These are phyloP conservation scores for Citrus cavaleriei DNA, from an alignment of 345 rosid genomes.

Conservation along the genomic window DNA sequence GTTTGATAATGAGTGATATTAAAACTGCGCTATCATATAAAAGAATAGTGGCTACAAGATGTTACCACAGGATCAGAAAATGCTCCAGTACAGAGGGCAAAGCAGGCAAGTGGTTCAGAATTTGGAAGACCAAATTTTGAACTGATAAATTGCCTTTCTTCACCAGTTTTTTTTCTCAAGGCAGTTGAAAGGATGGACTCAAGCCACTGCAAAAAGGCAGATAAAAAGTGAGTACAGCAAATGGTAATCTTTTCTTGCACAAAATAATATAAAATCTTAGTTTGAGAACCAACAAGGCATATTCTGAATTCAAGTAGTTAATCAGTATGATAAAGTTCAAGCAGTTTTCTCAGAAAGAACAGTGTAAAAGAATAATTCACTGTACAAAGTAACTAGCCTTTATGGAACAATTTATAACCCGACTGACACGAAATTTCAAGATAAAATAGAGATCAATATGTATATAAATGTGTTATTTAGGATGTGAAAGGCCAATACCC, in stretches of 20 bases:
- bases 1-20: neutral
- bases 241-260: neutral
- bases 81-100: constrained; percentile 83
- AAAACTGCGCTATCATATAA: neutral
- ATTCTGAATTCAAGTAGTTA: neutral
- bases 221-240: neutral
- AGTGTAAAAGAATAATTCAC: neutral
- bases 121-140: constrained; percentile 56
- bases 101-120: constrained; percentile 63
- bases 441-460: neutral
- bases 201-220: constrained; percentile 63
- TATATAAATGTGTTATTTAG: neutral
- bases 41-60: neutral
- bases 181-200: constrained; percentile 78
- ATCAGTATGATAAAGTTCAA: neutral
- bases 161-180: constrained; percentile 62
- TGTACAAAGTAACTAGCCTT: neutral
- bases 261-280: neutral
- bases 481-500: constrained; percentile 42
- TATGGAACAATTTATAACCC: neutral
- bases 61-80: constrained; percentile 86
- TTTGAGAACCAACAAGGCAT: neutral
- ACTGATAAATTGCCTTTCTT: constrained; percentile 56
- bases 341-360: neutral
- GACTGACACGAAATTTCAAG: neutral